A percentile compares a stretch with the other conserved stretches of the same genome.
These are phyloP conservation scores for Hysterium pulicare DNA, from an alignment of 2,329 filamentous ascomycete species.

Conservation along the genomic window DNA sequence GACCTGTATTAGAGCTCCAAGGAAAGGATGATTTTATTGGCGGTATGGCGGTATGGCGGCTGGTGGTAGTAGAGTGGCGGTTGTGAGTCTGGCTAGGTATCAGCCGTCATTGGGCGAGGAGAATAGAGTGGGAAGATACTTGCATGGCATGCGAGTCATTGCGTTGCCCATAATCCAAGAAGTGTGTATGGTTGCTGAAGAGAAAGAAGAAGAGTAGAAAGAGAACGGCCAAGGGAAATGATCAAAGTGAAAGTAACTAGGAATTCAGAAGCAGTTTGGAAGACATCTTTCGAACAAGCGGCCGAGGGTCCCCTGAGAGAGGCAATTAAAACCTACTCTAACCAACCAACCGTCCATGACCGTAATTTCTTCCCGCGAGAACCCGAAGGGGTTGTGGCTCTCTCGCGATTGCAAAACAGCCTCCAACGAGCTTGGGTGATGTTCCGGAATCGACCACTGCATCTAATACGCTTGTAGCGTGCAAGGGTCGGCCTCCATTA, in stretches of 20 bases:
- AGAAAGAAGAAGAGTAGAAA: no score
- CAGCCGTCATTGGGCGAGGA: slow-evolving; percentile 47
- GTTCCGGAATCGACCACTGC: slow-evolving; percentile 64
- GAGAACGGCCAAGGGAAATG: slow-evolving; percentile 43
- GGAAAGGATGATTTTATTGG: slow-evolving; percentile 66
- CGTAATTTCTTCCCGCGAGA: slow-evolving; percentile 3
- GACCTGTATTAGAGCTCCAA: slow-evolving; percentile 64
- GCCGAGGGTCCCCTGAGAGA: no score
- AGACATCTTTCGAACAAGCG: neutral
- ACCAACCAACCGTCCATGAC: no score
- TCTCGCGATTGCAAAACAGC: slow-evolving; percentile 56
- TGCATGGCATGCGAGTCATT: slow-evolving; percentile 65
- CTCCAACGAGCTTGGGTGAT: slow-evolving; percentile 65
- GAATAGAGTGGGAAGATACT: slow-evolving; percentile 51
- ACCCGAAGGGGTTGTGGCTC: slow-evolving; percentile 53
- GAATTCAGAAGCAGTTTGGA: neutral
- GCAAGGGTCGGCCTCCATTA: slow-evolving; percentile 57
- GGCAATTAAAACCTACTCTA: no score
- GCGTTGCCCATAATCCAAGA: no score
- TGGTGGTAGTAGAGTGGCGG: slow-evolving; percentile 59
- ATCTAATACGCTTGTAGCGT: slow-evolving; percentile 63
- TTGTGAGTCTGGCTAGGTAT: slow-evolving; percentile 62
- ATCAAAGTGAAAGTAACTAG: slow-evolving; percentile 16
- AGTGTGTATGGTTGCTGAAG: no score
- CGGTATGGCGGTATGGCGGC: slow-evolving; percentile 64